Percentiles rank a stretch among this genome's conserved stretches.
Conservation (phyloP, 1,284 basidiomycete genomes). For the Naganishia albida region DNA sequence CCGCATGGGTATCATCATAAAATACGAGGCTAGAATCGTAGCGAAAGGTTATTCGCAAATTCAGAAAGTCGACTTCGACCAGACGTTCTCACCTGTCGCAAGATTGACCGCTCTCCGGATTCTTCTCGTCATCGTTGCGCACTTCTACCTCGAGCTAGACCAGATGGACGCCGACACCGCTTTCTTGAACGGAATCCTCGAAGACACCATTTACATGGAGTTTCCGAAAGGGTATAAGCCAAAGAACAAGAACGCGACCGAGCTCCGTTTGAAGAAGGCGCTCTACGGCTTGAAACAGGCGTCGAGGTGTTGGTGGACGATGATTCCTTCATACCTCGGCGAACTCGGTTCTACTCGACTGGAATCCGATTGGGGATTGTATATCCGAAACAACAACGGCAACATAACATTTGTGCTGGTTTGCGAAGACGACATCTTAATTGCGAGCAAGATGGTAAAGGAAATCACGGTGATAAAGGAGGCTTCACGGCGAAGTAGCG, state of each 20-base stretch:
- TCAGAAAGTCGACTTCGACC: constrained; percentile 53
- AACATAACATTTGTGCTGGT: constrained; percentile 30
- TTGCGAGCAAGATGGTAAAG: constrained; percentile 33
- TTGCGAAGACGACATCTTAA: constrained; percentile 41
- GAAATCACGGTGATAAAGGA: constrained; percentile 35
- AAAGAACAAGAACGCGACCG: constrained; percentile 1
- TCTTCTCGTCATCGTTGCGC: constrained; percentile 53
- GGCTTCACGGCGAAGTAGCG: constrained; percentile 4
- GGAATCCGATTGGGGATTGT: constrained; percentile 32
- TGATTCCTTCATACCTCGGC: constrained; percentile 32
- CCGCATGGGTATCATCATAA: too few relatives aligned
- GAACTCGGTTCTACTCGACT: constrained; percentile 32
- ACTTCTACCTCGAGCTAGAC: constrained; percentile 37
- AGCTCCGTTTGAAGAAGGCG: constrained; percentile 19
- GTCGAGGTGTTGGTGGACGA: constrained; percentile 36
- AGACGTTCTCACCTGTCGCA: constrained; percentile 55
- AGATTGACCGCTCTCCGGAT: constrained; percentile 51
- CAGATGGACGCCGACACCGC: constrained; percentile 40
- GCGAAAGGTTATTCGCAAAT: constrained; percentile 47
- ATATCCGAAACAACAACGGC: neutral
- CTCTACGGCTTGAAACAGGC: constrained; percentile 25
- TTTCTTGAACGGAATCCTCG: constrained; percentile 50
- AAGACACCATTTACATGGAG: constrained; percentile 53
- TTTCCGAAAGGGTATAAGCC: constrained; percentile 40
- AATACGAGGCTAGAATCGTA: constrained; percentile 47